phyloP scores from a whole-genome alignment of 2,329 filamentous ascomycete genomes.

The Albophoma yamanashiensis region DNA sequence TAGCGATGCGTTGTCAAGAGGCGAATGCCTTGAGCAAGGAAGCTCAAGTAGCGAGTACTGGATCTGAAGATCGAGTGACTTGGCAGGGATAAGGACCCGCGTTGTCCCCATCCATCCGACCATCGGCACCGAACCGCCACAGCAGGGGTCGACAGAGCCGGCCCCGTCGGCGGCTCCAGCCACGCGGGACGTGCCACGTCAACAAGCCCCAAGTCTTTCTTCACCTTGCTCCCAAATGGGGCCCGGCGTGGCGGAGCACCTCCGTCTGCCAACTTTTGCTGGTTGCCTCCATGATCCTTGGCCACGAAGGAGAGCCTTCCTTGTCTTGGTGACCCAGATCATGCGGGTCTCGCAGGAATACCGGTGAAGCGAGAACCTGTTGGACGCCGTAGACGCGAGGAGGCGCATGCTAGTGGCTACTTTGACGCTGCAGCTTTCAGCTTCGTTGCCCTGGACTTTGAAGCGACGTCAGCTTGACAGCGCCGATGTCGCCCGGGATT shows the following conservation, averaged over 20 bases:
- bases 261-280: slow-evolving; percentile 1
- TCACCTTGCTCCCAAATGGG: slow-evolving; percentile 7
- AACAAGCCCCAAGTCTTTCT: slow-evolving; percentile 26
- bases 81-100: slow-evolving; percentile 9
- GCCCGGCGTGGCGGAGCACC: slow-evolving; percentile 27
- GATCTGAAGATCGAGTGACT: slow-evolving; percentile 15
- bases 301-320: slow-evolving; percentile 10
- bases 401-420: background rate
- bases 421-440: slow-evolving; percentile 7
- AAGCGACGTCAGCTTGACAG: background rate
- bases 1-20: background rate
- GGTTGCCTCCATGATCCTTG: slow-evolving; percentile 8
- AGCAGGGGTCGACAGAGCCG: slow-evolving; percentile 1
- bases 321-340: slow-evolving; percentile 3
- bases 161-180: slow-evolving; percentile 15
- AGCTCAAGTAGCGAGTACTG: slow-evolving; percentile 16
- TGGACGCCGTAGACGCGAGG: slow-evolving; percentile 2
- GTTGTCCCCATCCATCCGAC: background rate
- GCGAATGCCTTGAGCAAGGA: background rate
- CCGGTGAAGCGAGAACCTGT: background rate
- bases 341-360: slow-evolving; percentile 6
- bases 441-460: slow-evolving; percentile 1
- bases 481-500: background rate
- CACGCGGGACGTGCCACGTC: slow-evolving; percentile 31
- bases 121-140: slow-evolving; percentile 7